phyloP scores from a whole-genome alignment of 2,329 filamentous ascomycete genomes.

The Apiospora phragmitis region DNA sequence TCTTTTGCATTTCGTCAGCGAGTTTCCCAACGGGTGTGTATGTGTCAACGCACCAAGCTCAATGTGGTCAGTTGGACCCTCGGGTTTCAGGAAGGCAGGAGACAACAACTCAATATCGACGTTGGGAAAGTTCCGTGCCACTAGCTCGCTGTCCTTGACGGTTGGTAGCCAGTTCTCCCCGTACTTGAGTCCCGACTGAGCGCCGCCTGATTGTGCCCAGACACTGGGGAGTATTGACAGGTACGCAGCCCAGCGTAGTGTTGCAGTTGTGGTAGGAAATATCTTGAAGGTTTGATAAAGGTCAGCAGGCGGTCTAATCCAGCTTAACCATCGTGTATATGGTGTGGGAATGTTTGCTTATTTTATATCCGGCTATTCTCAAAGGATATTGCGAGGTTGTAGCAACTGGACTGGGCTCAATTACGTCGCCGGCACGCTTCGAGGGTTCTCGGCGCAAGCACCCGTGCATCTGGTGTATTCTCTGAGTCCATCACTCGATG shows the following conservation, averaged over 20 bases:
- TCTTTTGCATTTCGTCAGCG: slow-evolving; percentile 19
- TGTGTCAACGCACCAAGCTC: slow-evolving; percentile 24
- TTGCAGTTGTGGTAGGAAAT: not conserved
- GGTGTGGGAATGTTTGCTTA: too few relatives aligned
- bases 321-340: not conserved
- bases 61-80: slow-evolving; percentile 30
- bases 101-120: slow-evolving; percentile 29
- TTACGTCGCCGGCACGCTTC: not conserved
- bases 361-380: not conserved
- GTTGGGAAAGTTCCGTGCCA: slow-evolving; percentile 31
- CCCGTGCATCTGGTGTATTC: not conserved
- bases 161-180: slow-evolving; percentile 27
- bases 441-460: not conserved
- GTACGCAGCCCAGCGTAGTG: not conserved
- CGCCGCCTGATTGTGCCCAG: slow-evolving; percentile 13
- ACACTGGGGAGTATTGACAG: not conserved
- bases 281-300: not conserved
- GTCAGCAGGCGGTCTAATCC: not conserved
- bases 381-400: too few relatives aligned
- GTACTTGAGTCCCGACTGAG: slow-evolving; percentile 17
- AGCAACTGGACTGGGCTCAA: not conserved
- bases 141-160: slow-evolving; percentile 27
- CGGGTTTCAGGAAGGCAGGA: slow-evolving; percentile 28
- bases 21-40: too few relatives aligned
- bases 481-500: not conserved